Base-by-base conservation (phyloP, 805 yeast genomes). In the Wickerhamiella brachini region DNA sequence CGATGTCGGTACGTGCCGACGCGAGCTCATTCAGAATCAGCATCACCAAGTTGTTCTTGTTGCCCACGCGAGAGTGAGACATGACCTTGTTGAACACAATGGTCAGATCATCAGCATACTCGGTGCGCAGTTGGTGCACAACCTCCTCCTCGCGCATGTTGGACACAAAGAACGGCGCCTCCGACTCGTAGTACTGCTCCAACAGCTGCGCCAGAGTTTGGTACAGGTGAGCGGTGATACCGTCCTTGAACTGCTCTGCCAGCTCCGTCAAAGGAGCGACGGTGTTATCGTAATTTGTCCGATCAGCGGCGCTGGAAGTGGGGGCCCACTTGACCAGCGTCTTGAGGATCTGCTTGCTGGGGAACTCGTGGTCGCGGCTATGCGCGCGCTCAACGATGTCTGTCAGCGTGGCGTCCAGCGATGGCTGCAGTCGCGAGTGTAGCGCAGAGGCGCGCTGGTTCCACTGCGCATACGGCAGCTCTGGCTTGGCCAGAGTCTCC, bases 391-490 rank as follows among this genome's bases (percentile, higher is more conserved):
- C 84, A 55, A 93, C 74, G 52, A 84, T 71, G 29, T 79, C 72
- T 8, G 74, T 66, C 59, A 93, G 74, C 45, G 78, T 72, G 48
- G 78, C 75, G 64, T 88, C 95, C 57, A 93, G 75, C 57, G 81
- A 78, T 3, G 76, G 64, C 41, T 97, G 95, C 61, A 93, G 71
- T 71, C 98, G 82, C 18, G 95, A 80, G 67, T 90, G 97, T 62
- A 93, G 73, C 21, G 97, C 96, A 55, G 96, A 86, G 38, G 83
- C 79, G 59, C 82, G 84, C 60, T 79, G 76, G 52, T 68, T 70
- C 98, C 98, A 93, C 71, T 88, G 95, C 37, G 95, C 83, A 68
- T 79, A 93, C 49, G 99, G 99, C 62, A 93, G 75, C 54, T 83
- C 81, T 47, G 81, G 83, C 63, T 87, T 79, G 64, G 83, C 79